These are phyloP conservation scores for Nemania abortiva DNA, from an alignment of 2,329 filamentous ascomycete genomes.

Conservation along the genomic window DNA sequence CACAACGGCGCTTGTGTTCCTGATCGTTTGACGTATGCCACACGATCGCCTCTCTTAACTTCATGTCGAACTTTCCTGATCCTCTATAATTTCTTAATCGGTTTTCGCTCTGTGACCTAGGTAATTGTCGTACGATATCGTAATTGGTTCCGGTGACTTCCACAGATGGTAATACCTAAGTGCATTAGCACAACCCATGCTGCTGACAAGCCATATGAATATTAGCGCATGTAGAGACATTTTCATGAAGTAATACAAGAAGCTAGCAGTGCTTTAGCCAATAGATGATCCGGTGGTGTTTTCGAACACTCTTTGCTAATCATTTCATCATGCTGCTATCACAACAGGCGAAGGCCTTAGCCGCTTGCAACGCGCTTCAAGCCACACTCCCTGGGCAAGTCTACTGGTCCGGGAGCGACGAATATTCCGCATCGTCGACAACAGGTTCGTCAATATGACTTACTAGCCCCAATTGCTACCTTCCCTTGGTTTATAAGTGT, in stretches of 20 bases:
- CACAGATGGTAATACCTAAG: background rate
- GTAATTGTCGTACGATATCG: background rate
- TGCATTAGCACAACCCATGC: background rate
- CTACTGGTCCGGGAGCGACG: background rate
- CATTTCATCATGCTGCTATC: constrained; percentile 1
- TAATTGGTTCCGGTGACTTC: background rate
- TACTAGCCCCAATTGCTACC: background rate
- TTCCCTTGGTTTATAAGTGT: background rate
- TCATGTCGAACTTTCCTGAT: background rate
- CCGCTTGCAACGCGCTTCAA: background rate
- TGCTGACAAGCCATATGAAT: background rate
- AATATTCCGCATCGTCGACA: background rate
- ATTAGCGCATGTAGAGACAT: background rate
- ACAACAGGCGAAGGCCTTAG: constrained; percentile 1
- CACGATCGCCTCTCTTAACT: background rate
- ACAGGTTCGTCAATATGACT: background rate
- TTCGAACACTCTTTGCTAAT: background rate
- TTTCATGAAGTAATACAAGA: background rate
- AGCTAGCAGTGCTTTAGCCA: background rate
- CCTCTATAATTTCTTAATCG: background rate
- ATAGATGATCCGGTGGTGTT: background rate
- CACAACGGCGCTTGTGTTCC: background rate
- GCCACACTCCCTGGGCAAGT: constrained; percentile 5
- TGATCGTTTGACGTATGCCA: background rate
- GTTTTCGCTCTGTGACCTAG: background rate